These are phyloP conservation scores for Desmodesmus armatus DNA, from an alignment of 139 green algal species.

Conservation along the genomic window DNA sequence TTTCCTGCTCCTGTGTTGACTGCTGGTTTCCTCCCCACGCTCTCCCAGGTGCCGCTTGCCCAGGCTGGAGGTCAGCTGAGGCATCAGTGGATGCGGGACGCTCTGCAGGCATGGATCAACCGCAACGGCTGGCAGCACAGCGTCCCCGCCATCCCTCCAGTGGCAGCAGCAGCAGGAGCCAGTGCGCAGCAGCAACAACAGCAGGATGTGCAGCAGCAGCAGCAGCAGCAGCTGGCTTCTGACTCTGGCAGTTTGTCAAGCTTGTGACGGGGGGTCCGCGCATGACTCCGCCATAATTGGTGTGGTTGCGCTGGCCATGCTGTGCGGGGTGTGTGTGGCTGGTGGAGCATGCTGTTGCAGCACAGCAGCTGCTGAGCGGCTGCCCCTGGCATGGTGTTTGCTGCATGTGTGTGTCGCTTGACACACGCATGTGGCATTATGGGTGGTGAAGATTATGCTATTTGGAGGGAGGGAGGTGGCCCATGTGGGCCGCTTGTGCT, in stretches of 20 bases:
- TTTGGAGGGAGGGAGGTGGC: neutral
- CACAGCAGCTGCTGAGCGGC: neutral
- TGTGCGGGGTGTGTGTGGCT: neutral
- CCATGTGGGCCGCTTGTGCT: too few species aligned
- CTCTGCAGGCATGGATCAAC: constrained; percentile 59
- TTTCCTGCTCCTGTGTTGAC: neutral
- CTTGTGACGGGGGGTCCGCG: neutral
- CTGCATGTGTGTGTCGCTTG: neutral
- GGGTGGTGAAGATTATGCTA: neutral
- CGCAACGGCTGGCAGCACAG: constrained; percentile 34
- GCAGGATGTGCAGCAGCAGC: neutral
- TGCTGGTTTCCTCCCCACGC: neutral
- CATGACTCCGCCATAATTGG: neutral
- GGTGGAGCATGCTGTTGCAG: neutral
- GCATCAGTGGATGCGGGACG: constrained; percentile 88
- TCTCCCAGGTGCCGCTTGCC: constrained; percentile 64
- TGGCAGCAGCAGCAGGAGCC: constrained; percentile 1
- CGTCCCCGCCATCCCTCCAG: neutral
- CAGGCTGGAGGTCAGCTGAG: constrained; percentile 62
- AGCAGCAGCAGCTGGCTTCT: neutral
- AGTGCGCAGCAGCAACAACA: constrained; percentile 1
- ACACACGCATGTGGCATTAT: neutral
- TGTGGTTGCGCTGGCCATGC: too few species aligned
- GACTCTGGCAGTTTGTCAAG: constrained; percentile 26
- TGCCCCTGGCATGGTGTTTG: neutral